Percentiles rank a stretch among this genome's conserved stretches.
Conservation (phyloP, 495 filamentous ascomycete genomes). For the Penicillium ucsense region DNA sequence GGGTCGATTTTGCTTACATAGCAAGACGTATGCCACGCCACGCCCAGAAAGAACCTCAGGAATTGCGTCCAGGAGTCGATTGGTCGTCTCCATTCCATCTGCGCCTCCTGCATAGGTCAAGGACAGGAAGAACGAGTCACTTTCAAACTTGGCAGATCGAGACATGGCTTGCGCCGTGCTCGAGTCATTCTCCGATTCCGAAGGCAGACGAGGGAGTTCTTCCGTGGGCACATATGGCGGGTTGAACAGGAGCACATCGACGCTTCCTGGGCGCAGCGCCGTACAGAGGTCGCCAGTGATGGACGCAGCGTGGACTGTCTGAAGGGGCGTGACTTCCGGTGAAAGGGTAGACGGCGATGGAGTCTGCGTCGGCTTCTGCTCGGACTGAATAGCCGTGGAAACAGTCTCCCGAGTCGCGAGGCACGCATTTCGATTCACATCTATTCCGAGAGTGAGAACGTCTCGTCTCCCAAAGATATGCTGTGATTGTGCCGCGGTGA, state of each 20-base stretch:
- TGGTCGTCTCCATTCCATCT: conserved; percentile 90
- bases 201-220: conserved; percentile 48
- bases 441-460: conserved; percentile 62
- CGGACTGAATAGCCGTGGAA: conserved; percentile 36
- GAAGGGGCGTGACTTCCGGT: background rate
- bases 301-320: conserved; percentile 44
- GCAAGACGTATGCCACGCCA: conserved; percentile 80
- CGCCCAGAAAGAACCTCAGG: conserved; percentile 48
- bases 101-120: conserved; percentile 79
- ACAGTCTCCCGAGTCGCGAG: conserved; percentile 55
- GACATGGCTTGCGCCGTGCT: conserved; percentile 10
- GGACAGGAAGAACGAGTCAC: conserved; percentile 70
- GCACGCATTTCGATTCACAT: conserved; percentile 78
- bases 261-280: conserved; percentile 41
- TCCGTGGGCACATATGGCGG: conserved; percentile 89
- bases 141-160: conserved; percentile 42
- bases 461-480: conserved; percentile 63
- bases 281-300: conserved; percentile 56
- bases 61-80: conserved; percentile 60
- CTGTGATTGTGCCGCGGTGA: conserved; percentile 64
- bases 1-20: conserved; percentile 81
- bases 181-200: conserved; percentile 16
- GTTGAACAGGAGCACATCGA: conserved; percentile 91
- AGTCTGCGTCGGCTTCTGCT: conserved; percentile 5
- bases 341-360: background rate